Evolutionary conservation across 2,329 filamentous ascomycete species (phyloP).

Genomic region (Colletotrichum plurivorum): DNA sequence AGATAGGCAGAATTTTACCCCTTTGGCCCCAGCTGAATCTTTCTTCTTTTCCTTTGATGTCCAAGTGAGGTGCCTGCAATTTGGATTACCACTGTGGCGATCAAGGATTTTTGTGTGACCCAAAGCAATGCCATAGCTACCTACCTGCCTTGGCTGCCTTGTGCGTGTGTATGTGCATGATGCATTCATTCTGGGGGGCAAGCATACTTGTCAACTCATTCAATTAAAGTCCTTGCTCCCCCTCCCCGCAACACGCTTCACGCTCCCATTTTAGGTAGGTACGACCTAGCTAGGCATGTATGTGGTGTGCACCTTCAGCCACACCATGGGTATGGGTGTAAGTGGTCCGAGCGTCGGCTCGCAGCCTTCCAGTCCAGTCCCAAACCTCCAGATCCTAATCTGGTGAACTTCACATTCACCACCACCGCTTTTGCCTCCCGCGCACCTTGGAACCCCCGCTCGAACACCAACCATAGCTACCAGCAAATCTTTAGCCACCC

Average conservation of each 20-base stretch:
- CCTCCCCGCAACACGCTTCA: slow-evolving; percentile 40
- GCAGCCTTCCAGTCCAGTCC: slow-evolving; percentile 37
- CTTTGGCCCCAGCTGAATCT: background rate
- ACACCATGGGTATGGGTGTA: slow-evolving; percentile 32
- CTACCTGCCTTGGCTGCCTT: no score
- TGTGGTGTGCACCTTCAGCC: slow-evolving; percentile 36
- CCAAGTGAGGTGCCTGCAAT: no score
- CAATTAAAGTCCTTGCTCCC: slow-evolving; percentile 41
- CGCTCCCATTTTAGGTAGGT: background rate
- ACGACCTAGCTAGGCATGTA: background rate
- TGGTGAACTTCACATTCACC: slow-evolving; percentile 37
- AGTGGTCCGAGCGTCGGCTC: slow-evolving; percentile 36
- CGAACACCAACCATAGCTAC: slow-evolving; percentile 26
- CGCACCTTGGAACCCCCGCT: slow-evolving; percentile 5
- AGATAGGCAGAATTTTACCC: slow-evolving; percentile 33
- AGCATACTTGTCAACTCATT: slow-evolving; percentile 1
- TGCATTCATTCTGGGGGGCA: no score
- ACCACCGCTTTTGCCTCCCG: slow-evolving; percentile 9
- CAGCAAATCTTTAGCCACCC: background rate
- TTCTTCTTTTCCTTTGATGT: background rate
- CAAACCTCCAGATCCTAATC: slow-evolving; percentile 40
- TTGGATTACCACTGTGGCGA: no score
- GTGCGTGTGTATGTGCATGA: no score
- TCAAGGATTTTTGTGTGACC: no score
- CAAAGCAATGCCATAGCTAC: no score